phyloP scores from a whole-genome alignment of 495 filamentous ascomycete genomes.

The Aspergillus biplanus region DNA sequence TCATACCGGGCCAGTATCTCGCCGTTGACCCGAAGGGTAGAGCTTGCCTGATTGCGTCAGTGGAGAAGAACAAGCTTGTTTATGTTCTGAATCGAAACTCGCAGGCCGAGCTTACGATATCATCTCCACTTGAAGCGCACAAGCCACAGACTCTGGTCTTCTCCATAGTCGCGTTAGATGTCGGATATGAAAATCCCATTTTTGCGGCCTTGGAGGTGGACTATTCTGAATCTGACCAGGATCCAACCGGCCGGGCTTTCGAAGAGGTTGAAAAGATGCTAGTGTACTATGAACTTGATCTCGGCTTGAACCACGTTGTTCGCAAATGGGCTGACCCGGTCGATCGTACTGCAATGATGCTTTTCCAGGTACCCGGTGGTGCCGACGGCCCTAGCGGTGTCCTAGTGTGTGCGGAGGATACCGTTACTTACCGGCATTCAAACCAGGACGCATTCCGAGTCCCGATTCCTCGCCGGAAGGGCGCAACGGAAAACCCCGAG shows the following conservation, averaged over 20 bases:
- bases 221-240: conserved; percentile 88
- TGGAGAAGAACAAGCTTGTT: conserved; percentile 99
- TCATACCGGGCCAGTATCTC: conserved; percentile 93
- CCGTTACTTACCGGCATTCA: conserved; percentile 90
- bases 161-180: conserved; percentile 82
- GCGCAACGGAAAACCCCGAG: conserved; percentile 88
- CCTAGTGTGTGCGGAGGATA: conserved; percentile 91
- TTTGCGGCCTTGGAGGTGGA: conserved; percentile 95
- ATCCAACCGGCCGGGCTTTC: conserved; percentile 82
- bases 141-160: conserved; percentile 93
- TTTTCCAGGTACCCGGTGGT: conserved; percentile 96
- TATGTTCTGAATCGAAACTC: conserved; percentile 97
- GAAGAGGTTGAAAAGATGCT: conserved; percentile 83
- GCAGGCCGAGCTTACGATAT: conserved; percentile 92
- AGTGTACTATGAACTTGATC: conserved; percentile 96
- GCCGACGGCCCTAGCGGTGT: conserved; percentile 93
- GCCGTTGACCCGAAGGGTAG: conserved; percentile 93
- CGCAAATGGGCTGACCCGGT: conserved; percentile 94
- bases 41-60: conserved; percentile 88
- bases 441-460: conserved; percentile 89
- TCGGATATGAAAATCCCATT: conserved; percentile 94
- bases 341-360: conserved; percentile 82
- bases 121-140: conserved; percentile 96
- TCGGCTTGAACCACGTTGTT: conserved; percentile 96
- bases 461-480: conserved; percentile 82